A percentile compares a stretch with the other conserved stretches of the same genome.
Conservation (phyloP, 1,139 yeast genomes). For the Wickerhamomyces sp. region DNA sequence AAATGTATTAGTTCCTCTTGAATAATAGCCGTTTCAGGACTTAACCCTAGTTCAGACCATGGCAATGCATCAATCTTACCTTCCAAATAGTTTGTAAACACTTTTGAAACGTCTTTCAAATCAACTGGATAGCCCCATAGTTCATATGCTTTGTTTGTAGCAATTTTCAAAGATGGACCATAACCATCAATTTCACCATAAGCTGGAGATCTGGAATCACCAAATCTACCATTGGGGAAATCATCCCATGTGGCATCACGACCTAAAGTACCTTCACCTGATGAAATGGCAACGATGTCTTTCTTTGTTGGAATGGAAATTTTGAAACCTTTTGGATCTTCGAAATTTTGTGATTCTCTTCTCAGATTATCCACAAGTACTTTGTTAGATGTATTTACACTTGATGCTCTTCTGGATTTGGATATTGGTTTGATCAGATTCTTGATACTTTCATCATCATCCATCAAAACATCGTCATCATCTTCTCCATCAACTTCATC, state of each 20-base stretch:
- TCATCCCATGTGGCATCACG: constrained; percentile 98
- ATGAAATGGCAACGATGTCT: constrained; percentile 67
- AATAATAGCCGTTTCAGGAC: constrained; percentile 86
- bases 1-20: constrained; percentile 84
- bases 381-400: constrained; percentile 40
- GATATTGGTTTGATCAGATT: neutral
- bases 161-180: constrained; percentile 83
- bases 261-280: constrained; percentile 82
- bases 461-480: constrained; percentile 21
- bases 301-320: constrained; percentile 36
- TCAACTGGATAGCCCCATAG: constrained; percentile 82
- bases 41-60: constrained; percentile 83
- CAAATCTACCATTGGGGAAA: constrained; percentile 95
- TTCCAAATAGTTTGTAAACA: constrained; percentile 71
- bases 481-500: constrained; percentile 30
- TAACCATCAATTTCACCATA: constrained; percentile 98
- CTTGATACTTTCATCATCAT: constrained; percentile 22
- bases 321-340: constrained; percentile 22
- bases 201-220: constrained; percentile 96
- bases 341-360: constrained; percentile 19
- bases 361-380: constrained; percentile 31
- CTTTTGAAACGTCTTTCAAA: constrained; percentile 55
- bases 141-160: constrained; percentile 62
- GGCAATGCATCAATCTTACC: constrained; percentile 78
- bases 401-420: constrained; percentile 40